Conservation (phyloP, 257 asterid genomes). For the Henckelia pumila region DNA sequence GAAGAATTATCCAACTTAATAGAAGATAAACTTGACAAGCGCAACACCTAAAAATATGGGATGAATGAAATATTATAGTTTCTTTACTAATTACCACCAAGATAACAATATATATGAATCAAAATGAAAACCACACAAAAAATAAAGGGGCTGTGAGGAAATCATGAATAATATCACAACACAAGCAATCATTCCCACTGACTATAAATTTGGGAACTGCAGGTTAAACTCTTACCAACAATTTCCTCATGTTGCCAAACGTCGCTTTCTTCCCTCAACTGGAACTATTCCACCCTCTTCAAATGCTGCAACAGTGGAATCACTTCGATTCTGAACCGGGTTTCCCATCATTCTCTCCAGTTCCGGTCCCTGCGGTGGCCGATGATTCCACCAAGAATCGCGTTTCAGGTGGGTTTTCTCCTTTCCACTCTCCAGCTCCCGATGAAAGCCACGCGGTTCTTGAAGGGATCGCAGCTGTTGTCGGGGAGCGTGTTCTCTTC, state of each 20-base stretch:
- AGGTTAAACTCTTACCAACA: constrained; percentile 22
- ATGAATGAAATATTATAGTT: too few relatives aligned
- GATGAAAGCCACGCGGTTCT: constrained; percentile 40
- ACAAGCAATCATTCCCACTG: constrained; percentile 5
- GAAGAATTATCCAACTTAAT: too few relatives aligned
- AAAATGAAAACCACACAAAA: too few relatives aligned
- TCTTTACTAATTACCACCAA: too few relatives aligned
- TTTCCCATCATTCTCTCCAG: constrained; percentile 21
- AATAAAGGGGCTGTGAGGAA: not conserved
- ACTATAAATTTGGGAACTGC: constrained; percentile 37
- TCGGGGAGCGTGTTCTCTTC: constrained; percentile 67
- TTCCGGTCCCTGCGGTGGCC: constrained; percentile 8
- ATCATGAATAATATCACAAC: too few relatives aligned
- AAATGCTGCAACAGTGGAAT: constrained; percentile 15
- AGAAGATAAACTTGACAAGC: too few relatives aligned
- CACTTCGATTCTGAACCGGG: constrained; percentile 6
- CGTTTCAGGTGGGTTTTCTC: not conserved
- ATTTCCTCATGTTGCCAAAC: constrained; percentile 20
- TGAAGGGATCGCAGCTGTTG: constrained; percentile 85
- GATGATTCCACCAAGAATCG: constrained; percentile 10
- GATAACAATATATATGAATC: not conserved
- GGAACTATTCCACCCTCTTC: constrained; percentile 16
- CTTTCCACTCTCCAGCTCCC: not conserved
- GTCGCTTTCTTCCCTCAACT: constrained; percentile 32
- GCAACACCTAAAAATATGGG: too few relatives aligned